phyloP scores from a whole-genome alignment of 495 filamentous ascomycete species.

The Aspergillus baeticus region DNA sequence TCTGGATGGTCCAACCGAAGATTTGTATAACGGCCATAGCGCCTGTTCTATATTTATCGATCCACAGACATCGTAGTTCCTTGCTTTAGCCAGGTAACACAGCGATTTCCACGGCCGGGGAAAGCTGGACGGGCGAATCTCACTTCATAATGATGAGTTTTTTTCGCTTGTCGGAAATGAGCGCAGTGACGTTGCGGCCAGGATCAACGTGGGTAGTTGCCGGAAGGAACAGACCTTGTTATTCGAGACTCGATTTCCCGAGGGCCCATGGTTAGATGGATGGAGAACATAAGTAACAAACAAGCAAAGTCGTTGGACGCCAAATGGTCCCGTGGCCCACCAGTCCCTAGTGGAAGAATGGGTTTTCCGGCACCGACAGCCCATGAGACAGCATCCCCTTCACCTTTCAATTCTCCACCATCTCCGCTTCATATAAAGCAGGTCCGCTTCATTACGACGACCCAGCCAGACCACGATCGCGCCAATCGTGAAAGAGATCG shows the following conservation, averaged over 20 bases:
- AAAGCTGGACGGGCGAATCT: no score
- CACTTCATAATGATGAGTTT: background rate
- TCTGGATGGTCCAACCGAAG: no score
- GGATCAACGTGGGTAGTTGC: slow-evolving; percentile 14
- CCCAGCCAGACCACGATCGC: background rate
- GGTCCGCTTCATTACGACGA: slow-evolving; percentile 1
- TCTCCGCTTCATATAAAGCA: background rate
- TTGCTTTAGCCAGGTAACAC: no score
- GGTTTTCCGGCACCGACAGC: slow-evolving; percentile 4
- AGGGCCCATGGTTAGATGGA: no score
- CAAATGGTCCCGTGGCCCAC: slow-evolving; percentile 3
- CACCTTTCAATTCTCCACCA: background rate
- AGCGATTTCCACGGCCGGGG: no score
- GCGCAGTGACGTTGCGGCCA: slow-evolving; percentile 8
- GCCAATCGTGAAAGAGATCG: background rate
- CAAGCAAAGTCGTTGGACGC: slow-evolving; percentile 11
- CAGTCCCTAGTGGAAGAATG: background rate
- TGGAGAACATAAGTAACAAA: background rate
- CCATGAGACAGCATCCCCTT: slow-evolving; percentile 5
- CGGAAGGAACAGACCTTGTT: background rate
- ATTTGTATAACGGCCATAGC: no score
- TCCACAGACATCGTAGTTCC: no score
- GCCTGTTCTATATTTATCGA: no score
- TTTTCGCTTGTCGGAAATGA: background rate
- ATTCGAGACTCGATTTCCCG: no score